These are phyloP conservation scores for Boletus rufocinnamomeus DNA, from an alignment of 768 basidiomycete species.

Conservation along the genomic window DNA sequence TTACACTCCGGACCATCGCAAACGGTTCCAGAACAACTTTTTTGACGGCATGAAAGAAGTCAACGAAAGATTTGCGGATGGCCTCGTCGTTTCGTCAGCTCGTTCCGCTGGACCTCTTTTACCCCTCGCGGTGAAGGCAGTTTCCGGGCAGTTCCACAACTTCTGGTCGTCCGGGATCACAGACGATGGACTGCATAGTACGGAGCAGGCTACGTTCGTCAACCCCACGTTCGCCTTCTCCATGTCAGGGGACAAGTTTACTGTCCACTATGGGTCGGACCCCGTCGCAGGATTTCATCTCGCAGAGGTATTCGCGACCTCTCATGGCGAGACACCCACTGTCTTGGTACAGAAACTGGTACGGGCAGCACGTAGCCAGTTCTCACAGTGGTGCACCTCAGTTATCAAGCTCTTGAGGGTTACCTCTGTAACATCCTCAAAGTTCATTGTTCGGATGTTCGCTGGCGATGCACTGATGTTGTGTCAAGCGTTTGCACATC, in stretches of 20 bases:
- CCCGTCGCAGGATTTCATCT: constrained; percentile 35
- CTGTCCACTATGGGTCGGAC: constrained; percentile 34
- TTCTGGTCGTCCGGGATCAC: constrained; percentile 32
- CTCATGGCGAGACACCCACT: constrained; percentile 1
- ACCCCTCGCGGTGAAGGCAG: constrained; percentile 6
- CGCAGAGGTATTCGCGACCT: constrained; percentile 27
- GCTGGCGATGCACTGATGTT: constrained; percentile 33
- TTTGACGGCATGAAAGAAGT: constrained; percentile 24
- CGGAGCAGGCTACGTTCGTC: constrained; percentile 16
- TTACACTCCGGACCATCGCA: constrained; percentile 12
- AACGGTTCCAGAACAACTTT: constrained; percentile 21
- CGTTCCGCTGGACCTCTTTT: constrained; percentile 34
- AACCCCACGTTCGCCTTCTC: constrained; percentile 37
- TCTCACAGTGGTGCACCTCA: constrained; percentile 32
- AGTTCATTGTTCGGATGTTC: constrained; percentile 32
- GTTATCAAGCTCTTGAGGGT: constrained; percentile 13
- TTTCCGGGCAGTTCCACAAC: constrained; percentile 24
- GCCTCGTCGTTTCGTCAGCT: constrained; percentile 9
- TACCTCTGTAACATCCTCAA: not conserved
- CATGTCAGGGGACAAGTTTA: constrained; percentile 20
- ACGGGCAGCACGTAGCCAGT: constrained; percentile 21
- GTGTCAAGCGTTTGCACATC: constrained; percentile 27
- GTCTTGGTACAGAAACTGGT: constrained; percentile 24
- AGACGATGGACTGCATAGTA: constrained; percentile 24
- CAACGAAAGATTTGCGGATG: not conserved